Evolutionary conservation across 2,329 filamentous ascomycete species (phyloP).

Genomic region (Colletotrichum lini): DNA sequence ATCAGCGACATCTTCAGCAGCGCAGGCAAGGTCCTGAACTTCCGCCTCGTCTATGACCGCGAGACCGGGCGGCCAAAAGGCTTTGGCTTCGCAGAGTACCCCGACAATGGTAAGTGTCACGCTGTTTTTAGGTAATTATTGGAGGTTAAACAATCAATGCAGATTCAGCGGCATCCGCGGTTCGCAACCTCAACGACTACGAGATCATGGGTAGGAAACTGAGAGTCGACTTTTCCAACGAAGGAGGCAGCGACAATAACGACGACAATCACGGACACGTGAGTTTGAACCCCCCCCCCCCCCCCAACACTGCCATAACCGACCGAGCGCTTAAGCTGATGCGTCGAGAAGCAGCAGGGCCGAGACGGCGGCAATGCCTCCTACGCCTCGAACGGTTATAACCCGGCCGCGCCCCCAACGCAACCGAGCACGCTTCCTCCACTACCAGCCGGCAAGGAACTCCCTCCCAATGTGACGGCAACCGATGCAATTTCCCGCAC

Average conservation of each 20-base stretch:
- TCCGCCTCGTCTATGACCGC: constrained; percentile 94
- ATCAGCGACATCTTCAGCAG: constrained; percentile 94
- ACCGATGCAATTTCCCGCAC: constrained; percentile 94
- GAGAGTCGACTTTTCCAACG: constrained; percentile 95
- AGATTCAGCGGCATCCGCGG: constrained; percentile 90
- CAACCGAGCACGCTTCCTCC: constrained; percentile 76
- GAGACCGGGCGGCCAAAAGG: constrained; percentile 96
- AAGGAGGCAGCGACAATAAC: constrained; percentile 81
- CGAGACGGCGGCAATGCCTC: constrained; percentile 36
- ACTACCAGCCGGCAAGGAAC: constrained; percentile 86
- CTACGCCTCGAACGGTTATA: constrained; percentile 53
- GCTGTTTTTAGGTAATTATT: too few relatives aligned
- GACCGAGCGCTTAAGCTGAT: not conserved
- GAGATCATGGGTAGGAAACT: constrained; percentile 96
- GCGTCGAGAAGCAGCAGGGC: constrained; percentile 18
- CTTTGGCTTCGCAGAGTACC: constrained; percentile 96
- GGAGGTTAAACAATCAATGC: not conserved
- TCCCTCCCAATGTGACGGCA: constrained; percentile 85
- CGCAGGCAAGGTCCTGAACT: constrained; percentile 91
- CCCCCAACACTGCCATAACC: too few relatives aligned
- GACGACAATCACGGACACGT: constrained; percentile 55
- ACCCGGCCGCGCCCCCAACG: constrained; percentile 43
- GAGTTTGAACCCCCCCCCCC: constrained; percentile 4
- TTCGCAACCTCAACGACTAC: constrained; percentile 94
- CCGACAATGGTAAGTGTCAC: constrained; percentile 78